phyloP scores from a whole-genome alignment of 129 eudicot genomes.

The Flaveria trinervia region DNA sequence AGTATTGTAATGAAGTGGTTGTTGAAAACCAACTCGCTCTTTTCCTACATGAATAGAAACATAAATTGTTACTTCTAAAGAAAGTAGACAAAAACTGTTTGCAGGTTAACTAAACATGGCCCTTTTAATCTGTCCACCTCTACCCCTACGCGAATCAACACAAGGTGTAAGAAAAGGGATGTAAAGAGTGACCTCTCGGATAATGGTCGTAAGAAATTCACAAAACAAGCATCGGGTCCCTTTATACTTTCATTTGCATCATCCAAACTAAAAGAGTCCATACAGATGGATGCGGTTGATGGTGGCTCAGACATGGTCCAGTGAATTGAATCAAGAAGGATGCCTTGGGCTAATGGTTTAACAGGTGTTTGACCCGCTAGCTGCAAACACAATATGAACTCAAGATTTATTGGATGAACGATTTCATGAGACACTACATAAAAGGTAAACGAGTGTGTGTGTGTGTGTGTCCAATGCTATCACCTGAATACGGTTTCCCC shows the following conservation, averaged over 20 bases:
- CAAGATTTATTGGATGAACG: not conserved
- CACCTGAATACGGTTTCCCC: slow-evolving; percentile 63
- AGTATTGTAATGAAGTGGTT: slow-evolving; percentile 76
- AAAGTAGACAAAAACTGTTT: not conserved
- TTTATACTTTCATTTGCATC: slow-evolving; percentile 47
- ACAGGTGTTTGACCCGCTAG: slow-evolving; percentile 54
- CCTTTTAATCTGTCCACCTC: slow-evolving; percentile 5
- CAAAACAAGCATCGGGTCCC: slow-evolving; percentile 58
- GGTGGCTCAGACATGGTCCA: slow-evolving; percentile 90
- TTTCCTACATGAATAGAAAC: slow-evolving; percentile 56
- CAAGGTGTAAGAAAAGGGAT: slow-evolving; percentile 1
- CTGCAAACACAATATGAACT: slow-evolving; percentile 36
- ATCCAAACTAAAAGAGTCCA: slow-evolving; percentile 55
- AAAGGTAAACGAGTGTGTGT: not conserved
- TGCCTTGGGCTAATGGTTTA: slow-evolving; percentile 65
- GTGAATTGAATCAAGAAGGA: slow-evolving; percentile 79
- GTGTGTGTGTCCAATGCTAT: too few species aligned
- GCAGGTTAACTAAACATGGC: not conserved
- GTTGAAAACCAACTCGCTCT: slow-evolving; percentile 53
- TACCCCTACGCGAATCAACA: slow-evolving; percentile 1
- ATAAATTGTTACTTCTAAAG: too few species aligned
- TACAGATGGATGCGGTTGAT: slow-evolving; percentile 62
- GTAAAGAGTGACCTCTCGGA: slow-evolving; percentile 64
- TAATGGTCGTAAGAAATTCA: slow-evolving; percentile 65
- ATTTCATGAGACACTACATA: not conserved